Evolutionary conservation across 2,329 filamentous ascomycete species (phyloP), one percentile per base, ranked within the genome.

Genomic region (Phialemonium atrogriseum): DNA sequence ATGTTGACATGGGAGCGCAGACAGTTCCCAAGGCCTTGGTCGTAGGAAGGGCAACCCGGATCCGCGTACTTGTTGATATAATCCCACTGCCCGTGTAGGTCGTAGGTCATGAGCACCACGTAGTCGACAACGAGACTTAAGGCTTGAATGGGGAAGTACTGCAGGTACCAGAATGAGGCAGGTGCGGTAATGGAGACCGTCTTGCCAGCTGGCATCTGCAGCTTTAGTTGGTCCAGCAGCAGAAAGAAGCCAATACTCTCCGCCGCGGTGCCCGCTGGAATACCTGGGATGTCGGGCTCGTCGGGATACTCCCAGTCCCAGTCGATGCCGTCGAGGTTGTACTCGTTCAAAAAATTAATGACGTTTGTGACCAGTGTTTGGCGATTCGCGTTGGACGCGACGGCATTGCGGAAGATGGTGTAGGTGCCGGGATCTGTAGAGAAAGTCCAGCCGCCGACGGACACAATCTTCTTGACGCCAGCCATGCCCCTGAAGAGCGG

Each of bases 291-390:
- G 12, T 50, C 48, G 0, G 42, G 37, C 1, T 41, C 42, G 0
- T 49, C 52, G 1, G 57, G 57, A 33, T 67, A 66, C 33, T 66
- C 63, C 66, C 64, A 70, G 40, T 67, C 62, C 24, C 66, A 44
- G 26, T 66, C 62, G 8, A 66, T 28, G 5, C 50, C 52, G 33
- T 54, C 48, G 4, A 51, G 41, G 10, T 39, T 18, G 29, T 51
- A 19, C 9, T 36, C 20, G 10, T 35, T 36, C 4, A 49, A 14
- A 17, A 49, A 47, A n/a, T 37, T 28, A 7, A 43, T 37, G 7
- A 49, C 27, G 27, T 46, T 51, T n/a, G 26, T 38, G 2, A 33
- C 38, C 8, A 51, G 26, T 12, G 30, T 32, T 17, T 33, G 30
- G 9, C 34, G 40, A 30, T 41, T 43, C 8, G 14, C 31, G n/a